Percentiles rank a stretch among this genome's conserved stretches.
phyloP scores from a whole-genome alignment of 345 rosid genomes.

The Firmiana major region DNA sequence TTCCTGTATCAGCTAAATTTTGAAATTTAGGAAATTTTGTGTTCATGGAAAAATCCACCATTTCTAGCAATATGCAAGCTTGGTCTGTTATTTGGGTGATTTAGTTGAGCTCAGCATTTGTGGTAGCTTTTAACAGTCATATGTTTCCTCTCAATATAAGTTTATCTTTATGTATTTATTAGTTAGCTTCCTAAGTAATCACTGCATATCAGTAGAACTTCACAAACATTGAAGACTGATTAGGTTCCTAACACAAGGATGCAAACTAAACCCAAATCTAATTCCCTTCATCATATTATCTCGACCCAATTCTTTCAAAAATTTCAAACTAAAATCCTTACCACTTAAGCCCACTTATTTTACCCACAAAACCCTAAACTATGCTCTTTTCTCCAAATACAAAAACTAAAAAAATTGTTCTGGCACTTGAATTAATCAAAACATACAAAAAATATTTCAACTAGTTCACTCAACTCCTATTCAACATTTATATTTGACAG shows the following conservation, averaged over 20 bases:
- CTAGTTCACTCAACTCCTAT: not conserved
- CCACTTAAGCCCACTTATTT: not conserved
- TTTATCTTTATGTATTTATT: not conserved
- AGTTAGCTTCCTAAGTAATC: not conserved
- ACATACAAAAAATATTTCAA: not conserved
- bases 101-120: not conserved
- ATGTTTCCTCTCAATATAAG: not conserved
- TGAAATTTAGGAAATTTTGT: not conserved
- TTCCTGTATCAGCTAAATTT: not conserved
- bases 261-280: not conserved
- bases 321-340: not conserved
- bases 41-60: not conserved
- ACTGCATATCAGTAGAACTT: not conserved
- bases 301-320: not conserved
- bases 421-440: not conserved
- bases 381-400: not conserved
- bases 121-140: not conserved
- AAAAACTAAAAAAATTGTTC: not conserved
- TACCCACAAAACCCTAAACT: not conserved
- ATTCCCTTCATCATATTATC: not conserved
- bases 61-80: not conserved
- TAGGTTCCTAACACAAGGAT: not conserved
- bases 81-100: not conserved
- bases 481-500: not conserved
- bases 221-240: not conserved